Conservation (phyloP, 1,284 basidiomycete species). For the Pholiota adiposa region DNA sequence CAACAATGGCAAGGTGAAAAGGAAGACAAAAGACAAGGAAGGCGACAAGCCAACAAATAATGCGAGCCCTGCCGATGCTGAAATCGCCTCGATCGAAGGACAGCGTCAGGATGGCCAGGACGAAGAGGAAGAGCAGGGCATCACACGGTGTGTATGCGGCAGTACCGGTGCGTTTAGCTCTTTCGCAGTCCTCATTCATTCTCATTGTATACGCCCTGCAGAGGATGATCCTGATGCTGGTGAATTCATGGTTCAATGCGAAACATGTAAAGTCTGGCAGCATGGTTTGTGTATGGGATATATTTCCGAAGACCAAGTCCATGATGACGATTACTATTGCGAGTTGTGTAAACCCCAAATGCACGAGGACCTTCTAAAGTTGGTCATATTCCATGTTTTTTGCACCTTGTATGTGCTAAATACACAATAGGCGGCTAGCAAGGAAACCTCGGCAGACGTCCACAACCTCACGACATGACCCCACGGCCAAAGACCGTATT, state of each 20-base stretch:
- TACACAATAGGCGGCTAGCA: slow-evolving; percentile 56
- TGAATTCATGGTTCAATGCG: slow-evolving; percentile 97
- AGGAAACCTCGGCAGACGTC: slow-evolving; percentile 69
- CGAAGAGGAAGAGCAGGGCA: slow-evolving; percentile 73
- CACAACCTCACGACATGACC: slow-evolving; percentile 52
- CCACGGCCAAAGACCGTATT: slow-evolving; percentile 50
- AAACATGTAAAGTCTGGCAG: slow-evolving; percentile 97
- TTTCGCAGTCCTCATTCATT: slow-evolving; percentile 20
- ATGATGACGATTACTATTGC: slow-evolving; percentile 88
- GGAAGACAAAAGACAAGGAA: slow-evolving; percentile 63
- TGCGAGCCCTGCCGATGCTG: slow-evolving; percentile 26
- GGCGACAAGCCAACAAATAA: slow-evolving; percentile 36
- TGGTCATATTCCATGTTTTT: slow-evolving; percentile 30
- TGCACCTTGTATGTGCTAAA: slow-evolving; percentile 13
- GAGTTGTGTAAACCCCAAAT: slow-evolving; percentile 92
- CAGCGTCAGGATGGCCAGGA: slow-evolving; percentile 40
- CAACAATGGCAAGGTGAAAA: slow-evolving; percentile 44
- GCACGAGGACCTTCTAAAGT: slow-evolving; percentile 81
- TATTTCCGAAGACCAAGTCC: slow-evolving; percentile 81
- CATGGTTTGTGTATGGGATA: slow-evolving; percentile 98
- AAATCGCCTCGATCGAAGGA: slow-evolving; percentile 35
- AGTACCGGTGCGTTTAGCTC: slow-evolving; percentile 69
- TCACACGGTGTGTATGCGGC: slow-evolving; percentile 95
- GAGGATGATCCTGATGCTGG: slow-evolving; percentile 81
- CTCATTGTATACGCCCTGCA: slow-evolving; percentile 42